Evolutionary conservation across 352 stramenopile genomes (phyloP).

Genomic region (Phytophthora capsici): DNA sequence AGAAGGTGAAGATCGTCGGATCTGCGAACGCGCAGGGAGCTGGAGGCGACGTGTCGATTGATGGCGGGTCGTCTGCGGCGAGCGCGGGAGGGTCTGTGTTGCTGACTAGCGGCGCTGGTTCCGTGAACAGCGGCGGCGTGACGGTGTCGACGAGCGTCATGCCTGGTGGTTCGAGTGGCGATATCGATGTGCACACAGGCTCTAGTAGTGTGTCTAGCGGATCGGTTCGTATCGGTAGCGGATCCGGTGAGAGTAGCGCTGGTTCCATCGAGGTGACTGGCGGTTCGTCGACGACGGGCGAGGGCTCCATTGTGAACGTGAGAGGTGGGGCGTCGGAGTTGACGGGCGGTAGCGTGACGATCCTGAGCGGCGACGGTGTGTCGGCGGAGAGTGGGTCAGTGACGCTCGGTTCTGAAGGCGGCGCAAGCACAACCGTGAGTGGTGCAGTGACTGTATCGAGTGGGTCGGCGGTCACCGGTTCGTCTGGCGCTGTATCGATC

Average conservation of each 20-base stretch:
- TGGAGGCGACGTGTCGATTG: constrained; percentile 35
- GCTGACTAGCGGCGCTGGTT: too few species aligned
- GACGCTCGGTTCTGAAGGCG: constrained; percentile 15
- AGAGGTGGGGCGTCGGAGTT: constrained; percentile 26
- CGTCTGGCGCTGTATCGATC: constrained; percentile 25
- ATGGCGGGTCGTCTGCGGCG: neutral
- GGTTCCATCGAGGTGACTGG: too few species aligned
- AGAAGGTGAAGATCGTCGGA: constrained; percentile 26
- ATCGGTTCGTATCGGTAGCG: constrained; percentile 9
- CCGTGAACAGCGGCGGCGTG: too few species aligned
- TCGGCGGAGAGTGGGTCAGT: constrained; percentile 20
- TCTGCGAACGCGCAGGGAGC: constrained; percentile 31
- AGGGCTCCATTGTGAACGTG: constrained; percentile 30
- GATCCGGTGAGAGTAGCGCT: constrained; percentile 13
- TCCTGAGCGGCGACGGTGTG: constrained; percentile 20
- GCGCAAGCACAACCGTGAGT: constrained; percentile 4
- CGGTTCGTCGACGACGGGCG: constrained; percentile 31
- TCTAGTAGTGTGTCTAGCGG: too few species aligned
- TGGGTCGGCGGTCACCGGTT: constrained; percentile 17
- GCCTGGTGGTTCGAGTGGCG: too few species aligned
- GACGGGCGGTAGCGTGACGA: constrained; percentile 26
- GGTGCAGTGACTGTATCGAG: constrained; percentile 22
- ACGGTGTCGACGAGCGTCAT: too few species aligned
- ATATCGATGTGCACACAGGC: too few species aligned
- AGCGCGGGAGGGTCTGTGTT: too few species aligned